phyloP scores from a whole-genome alignment of 2,329 filamentous ascomycete genomes.

The Diaporthe amygdali region DNA sequence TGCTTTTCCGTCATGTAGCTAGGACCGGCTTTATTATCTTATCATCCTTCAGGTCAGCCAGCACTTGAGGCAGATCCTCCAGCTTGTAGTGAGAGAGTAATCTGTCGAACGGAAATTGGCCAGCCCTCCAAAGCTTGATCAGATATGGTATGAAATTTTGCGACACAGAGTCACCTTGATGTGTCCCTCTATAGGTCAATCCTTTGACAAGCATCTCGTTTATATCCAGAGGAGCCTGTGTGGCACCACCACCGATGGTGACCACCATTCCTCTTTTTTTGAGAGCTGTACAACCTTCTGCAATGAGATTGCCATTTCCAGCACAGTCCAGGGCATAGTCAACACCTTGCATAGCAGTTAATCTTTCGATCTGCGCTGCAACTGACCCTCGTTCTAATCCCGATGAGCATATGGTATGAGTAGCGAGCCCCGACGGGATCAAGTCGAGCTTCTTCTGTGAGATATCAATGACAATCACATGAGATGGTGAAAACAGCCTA shows the following conservation, averaged over 20 bases:
- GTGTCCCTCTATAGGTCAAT: conserved; percentile 17
- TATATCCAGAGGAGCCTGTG: background rate
- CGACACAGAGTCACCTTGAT: conserved; percentile 20
- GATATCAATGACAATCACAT: conserved; percentile 14
- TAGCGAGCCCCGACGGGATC: conserved; percentile 10
- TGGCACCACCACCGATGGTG: background rate
- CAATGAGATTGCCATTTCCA: conserved; percentile 12
- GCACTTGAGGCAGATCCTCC: background rate
- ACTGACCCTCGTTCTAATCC: background rate
- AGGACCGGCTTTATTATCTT: background rate
- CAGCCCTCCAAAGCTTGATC: conserved; percentile 14
- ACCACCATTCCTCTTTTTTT: conserved; percentile 16
- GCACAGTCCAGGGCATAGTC: conserved; percentile 21
- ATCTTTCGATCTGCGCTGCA: background rate
- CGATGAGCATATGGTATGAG: background rate
- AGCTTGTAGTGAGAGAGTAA: conserved; percentile 5
- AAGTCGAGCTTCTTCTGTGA: conserved; percentile 18
- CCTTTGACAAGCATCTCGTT: conserved; percentile 10
- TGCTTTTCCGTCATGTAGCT: background rate
- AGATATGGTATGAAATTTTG: conserved; percentile 16
- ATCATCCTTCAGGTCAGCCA: conserved; percentile 7
- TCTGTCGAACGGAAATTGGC: conserved; percentile 6
- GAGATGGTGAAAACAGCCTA: background rate
- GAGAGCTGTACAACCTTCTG: background rate
- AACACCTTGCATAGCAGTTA: background rate